Percentiles rank a stretch among this genome's conserved stretches.
Conservation (phyloP, 176 grass and related monocot genomes). For the Oryza officinalis region DNA sequence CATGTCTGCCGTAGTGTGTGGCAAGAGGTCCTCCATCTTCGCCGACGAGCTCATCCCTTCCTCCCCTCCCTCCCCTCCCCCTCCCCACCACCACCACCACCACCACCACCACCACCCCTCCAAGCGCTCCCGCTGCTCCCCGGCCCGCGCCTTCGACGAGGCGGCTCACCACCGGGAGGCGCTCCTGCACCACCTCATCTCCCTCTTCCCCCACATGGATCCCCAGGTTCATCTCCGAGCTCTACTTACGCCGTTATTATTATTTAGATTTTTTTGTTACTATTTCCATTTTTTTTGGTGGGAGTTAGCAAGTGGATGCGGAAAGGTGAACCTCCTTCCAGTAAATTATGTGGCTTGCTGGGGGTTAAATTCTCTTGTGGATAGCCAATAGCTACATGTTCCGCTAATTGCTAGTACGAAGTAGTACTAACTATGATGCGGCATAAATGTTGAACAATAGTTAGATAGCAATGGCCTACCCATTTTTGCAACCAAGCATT, state of each 20-base stretch:
- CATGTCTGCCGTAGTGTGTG: slow-evolving; percentile 98
- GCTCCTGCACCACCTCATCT: slow-evolving; percentile 50
- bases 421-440: background rate
- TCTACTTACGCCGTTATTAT: background rate
- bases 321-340: background rate
- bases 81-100: slow-evolving; percentile 30
- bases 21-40: slow-evolving; percentile 97
- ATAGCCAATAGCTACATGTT: background rate
- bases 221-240: slow-evolving; percentile 43
- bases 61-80: slow-evolving; percentile 45
- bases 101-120: slow-evolving; percentile 35
- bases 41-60: slow-evolving; percentile 75
- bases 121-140: slow-evolving; percentile 73
- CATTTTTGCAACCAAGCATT: background rate
- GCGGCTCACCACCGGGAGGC: slow-evolving; percentile 42
- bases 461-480: background rate
- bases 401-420: background rate
- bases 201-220: slow-evolving; percentile 80
- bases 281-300: background rate
- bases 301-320: background rate
- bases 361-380: background rate
- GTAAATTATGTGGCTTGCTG: background rate
- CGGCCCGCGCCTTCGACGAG: slow-evolving; percentile 46
- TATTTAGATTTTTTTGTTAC: background rate
- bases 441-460: background rate